Evolutionary conservation across 805 yeast genomes (phyloP), one percentile per base, ranked within the genome.

Genomic region (Yarrowia deformans): DNA sequence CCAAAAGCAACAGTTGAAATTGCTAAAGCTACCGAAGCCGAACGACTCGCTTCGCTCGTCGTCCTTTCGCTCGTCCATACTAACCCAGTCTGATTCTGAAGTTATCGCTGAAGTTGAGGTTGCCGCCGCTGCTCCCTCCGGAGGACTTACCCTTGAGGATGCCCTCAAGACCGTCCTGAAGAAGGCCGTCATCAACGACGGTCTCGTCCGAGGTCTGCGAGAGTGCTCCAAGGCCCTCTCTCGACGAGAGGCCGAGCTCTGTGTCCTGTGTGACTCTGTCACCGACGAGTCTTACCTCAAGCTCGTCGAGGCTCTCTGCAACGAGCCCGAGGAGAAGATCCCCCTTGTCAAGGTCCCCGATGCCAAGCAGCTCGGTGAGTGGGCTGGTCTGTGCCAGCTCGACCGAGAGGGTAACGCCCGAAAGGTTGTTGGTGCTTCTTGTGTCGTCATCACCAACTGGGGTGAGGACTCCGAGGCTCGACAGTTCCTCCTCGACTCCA

Each of bases 361-460:
- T 82, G 97, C 98, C 82, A 95, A 95, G 90, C 91, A 92, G 87
- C 89, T 95, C 82, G 99, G 99, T 89, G 98, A 95, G 88, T 95
- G 99, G 99, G 98, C 98, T 81, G 99, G 99, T 90, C 88, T 95
- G 79, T 95, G 97, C 88, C 92, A 93, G 86, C 89, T 94, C 80
- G 98, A 95, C 96, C 92, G 97, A 87, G 98, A 95, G 80, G 99
- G 99, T 87, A 93, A 94, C 88, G 97, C 98, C 86, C 93, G 98
- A 89, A 95, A 95, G 92, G 98, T 95, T 80, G 99, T 95, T 83
- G 99, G 99, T 86, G 97, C 97, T 85, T 93, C 98, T 79, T 94
- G 97, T 85, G 98, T 94, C 82, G 99, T 95, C 79, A 91, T 95
- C 88, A 93, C 91, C 89, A 90, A 93, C 97, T 95, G 98, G 98